A percentile compares a stretch with the other conserved stretches of the same genome.
phyloP scores from a whole-genome alignment of 306 rosid species.

The Mimosa bimucronata region DNA sequence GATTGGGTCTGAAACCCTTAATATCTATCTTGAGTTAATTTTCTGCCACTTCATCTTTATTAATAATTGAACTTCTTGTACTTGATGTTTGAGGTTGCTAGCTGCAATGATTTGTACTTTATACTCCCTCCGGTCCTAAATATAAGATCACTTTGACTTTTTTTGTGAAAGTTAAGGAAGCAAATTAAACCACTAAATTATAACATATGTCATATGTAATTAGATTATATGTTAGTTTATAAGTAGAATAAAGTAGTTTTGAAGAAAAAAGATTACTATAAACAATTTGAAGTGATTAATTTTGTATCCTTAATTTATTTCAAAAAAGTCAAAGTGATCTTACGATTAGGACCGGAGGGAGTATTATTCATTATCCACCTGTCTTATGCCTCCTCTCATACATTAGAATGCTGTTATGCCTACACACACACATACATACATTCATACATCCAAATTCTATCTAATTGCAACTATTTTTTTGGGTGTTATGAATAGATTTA shows the following conservation, averaged over 20 bases:
- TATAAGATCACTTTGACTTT: too few species aligned
- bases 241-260: too few species aligned
- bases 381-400: constrained; percentile 14
- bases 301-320: too few species aligned
- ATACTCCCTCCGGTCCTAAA: too few species aligned
- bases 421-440: background rate
- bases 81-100: constrained; percentile 4
- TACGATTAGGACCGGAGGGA: too few species aligned
- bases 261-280: too few species aligned
- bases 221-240: too few species aligned
- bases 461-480: constrained; percentile 11
- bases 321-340: too few species aligned
- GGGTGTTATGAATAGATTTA: constrained; percentile 63
- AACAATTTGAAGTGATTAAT: too few species aligned
- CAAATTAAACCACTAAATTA: too few species aligned
- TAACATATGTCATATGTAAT: too few species aligned
- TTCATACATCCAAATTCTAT: constrained; percentile 12
- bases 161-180: too few species aligned
- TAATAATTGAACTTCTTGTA: constrained; percentile 4
- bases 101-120: constrained; percentile 12
- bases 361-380: background rate
- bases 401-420: constrained; percentile 20
- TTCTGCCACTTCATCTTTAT: constrained; percentile 1
- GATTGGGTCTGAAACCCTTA: background rate
- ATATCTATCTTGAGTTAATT: background rate